Evolutionary conservation across 495 filamentous ascomycete species (phyloP).

Genomic region (Trichoderma virens): DNA sequence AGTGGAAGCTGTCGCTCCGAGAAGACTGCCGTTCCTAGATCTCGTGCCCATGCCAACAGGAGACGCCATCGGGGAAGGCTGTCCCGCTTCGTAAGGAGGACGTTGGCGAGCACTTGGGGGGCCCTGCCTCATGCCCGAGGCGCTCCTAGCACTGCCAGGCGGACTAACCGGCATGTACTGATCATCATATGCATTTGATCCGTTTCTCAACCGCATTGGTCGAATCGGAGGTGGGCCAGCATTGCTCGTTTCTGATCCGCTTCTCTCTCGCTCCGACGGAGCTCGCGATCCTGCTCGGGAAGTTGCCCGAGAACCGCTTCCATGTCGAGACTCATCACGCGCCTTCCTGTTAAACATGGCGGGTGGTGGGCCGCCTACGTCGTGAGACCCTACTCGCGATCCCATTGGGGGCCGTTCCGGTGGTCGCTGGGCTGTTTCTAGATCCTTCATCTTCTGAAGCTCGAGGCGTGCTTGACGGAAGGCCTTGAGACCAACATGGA

Average conservation of each 20-base stretch:
- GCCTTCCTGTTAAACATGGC: constrained; percentile 34
- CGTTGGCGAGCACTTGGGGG: background rate
- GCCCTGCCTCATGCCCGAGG: background rate
- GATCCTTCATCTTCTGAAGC: constrained; percentile 43
- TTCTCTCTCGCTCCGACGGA: constrained; percentile 45
- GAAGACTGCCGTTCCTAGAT: constrained; percentile 22
- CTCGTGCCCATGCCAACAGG: background rate
- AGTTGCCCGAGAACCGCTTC: constrained; percentile 14
- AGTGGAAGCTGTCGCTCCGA: constrained; percentile 11
- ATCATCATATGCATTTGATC: constrained; percentile 38
- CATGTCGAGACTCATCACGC: constrained; percentile 25
- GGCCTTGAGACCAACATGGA: constrained; percentile 35
- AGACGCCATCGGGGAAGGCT: constrained; percentile 15
- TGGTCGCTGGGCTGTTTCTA: constrained; percentile 29
- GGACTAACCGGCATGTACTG: constrained; percentile 15
- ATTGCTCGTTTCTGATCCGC: constrained; percentile 51
- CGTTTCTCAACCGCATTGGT: constrained; percentile 29
- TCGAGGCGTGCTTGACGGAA: constrained; percentile 48
- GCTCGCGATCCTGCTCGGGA: constrained; percentile 23
- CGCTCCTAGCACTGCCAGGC: constrained; percentile 13
- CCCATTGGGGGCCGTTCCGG: constrained; percentile 14
- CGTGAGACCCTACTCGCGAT: constrained; percentile 23
- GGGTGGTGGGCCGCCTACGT: constrained; percentile 33
- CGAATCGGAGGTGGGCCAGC: constrained; percentile 47
- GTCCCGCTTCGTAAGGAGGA: constrained; percentile 12